Evolutionary conservation across 208 protist genomes (phyloP).

Genomic region (Trypanosoma caninum): DNA sequence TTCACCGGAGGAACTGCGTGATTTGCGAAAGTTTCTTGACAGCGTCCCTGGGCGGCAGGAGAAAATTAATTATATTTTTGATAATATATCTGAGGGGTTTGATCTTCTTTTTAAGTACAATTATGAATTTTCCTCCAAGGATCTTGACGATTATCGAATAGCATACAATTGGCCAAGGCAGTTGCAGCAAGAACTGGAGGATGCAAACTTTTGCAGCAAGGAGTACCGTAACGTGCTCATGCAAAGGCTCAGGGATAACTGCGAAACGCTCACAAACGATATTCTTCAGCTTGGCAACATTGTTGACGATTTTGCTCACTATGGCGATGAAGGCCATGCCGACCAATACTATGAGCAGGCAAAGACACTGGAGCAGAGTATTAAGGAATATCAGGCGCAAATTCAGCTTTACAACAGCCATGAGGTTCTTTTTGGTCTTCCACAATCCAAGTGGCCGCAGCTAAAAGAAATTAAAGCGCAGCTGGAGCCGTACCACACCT

Average conservation of each 20-base stretch:
- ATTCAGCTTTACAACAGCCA: constrained; percentile 85
- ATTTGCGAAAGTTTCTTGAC: constrained; percentile 77
- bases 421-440: constrained; percentile 86
- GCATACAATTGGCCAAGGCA: constrained; percentile 90
- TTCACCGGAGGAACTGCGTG: constrained; percentile 90
- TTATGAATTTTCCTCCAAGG: constrained; percentile 66
- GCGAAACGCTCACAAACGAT: constrained; percentile 75
- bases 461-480: constrained; percentile 81
- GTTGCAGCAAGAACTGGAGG: constrained; percentile 86
- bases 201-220: constrained; percentile 88
- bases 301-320: constrained; percentile 85
- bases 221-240: constrained; percentile 90
- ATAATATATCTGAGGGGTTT: constrained; percentile 69
- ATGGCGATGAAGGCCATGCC: constrained; percentile 79
- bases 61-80: constrained; percentile 66
- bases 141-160: constrained; percentile 83
- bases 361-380: constrained; percentile 62
- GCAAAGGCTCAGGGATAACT: constrained; percentile 85
- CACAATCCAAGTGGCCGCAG: constrained; percentile 84
- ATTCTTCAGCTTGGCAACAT: constrained; percentile 77
- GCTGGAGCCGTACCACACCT: constrained; percentile 87
- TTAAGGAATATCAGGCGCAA: constrained; percentile 63
- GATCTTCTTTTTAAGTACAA: constrained; percentile 82
- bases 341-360: constrained; percentile 89
- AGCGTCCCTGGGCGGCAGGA: constrained; percentile 65